Percentiles rank a stretch among this genome's conserved stretches.
phyloP scores from a whole-genome alignment of 2,329 filamentous ascomycete genomes.

The Hymenoscyphus repandus region DNA sequence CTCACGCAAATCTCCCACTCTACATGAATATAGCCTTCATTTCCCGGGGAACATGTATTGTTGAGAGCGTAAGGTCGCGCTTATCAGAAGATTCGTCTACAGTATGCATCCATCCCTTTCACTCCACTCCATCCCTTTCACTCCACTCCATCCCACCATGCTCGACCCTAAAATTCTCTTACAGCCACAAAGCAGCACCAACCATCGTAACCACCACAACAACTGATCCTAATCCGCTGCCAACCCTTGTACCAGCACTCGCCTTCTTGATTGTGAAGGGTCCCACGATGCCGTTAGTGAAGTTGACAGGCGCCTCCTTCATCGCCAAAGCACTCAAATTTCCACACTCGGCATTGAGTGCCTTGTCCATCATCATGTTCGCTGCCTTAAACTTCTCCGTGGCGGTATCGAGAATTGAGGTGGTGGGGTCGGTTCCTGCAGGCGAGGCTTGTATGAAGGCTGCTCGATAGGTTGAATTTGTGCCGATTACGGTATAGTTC shows the following conservation, averaged over 20 bases:
- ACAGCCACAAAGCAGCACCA: conserved; percentile 3
- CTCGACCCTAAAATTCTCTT: not conserved
- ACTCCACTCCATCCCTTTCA: not conserved
- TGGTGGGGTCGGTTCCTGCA: conserved; percentile 36
- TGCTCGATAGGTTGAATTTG: conserved; percentile 41
- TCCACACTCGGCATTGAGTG: conserved; percentile 40
- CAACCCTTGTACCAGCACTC: not conserved
- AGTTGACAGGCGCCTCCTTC: conserved; percentile 39
- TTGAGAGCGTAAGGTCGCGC: too few relatives aligned
- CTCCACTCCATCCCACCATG: not conserved
- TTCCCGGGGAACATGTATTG: too few relatives aligned
- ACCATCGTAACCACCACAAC: not conserved
- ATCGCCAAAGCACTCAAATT: conserved; percentile 41
- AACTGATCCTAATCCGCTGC: not conserved
- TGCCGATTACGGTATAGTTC: conserved; percentile 42
- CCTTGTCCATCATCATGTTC: conserved; percentile 35
- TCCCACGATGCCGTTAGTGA: conserved; percentile 37
- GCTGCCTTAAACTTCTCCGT: conserved; percentile 28
- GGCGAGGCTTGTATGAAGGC: conserved; percentile 40
- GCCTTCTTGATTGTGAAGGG: conserved; percentile 4
- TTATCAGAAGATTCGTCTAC: too few relatives aligned
- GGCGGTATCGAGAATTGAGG: conserved; percentile 38
- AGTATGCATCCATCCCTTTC: too few relatives aligned
- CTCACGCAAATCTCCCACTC: too few relatives aligned
- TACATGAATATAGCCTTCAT: too few relatives aligned